Evolutionary conservation across 192 early-diverging fungal species (phyloP), one percentile per base, ranked within the genome.

Genomic region (Linderina pennispora): DNA sequence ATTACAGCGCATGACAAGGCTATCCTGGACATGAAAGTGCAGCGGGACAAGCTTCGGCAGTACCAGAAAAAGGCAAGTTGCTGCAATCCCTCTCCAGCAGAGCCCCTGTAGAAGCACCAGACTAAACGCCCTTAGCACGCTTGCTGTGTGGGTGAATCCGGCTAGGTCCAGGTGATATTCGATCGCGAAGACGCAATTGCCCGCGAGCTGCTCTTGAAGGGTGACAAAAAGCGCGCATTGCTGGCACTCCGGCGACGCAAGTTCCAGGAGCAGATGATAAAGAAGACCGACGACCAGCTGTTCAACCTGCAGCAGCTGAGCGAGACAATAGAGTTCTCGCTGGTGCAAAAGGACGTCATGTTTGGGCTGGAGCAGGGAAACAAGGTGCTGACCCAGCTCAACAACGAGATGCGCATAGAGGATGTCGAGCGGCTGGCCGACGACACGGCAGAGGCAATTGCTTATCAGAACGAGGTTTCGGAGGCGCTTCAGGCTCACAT

Each of bases 181-280:
- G 83, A 82, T n/a, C 79, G 80, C 51, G 93, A 95, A 66, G 62
- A 86, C 17, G 71, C 69, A 33, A 56, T 89, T 26, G 96, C 96
- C 13, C 89, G 89, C 50, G 55, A 79, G 26, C 80, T 87, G 51
- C 63, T 94, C 9, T 69, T 51, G 4, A 74, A 79, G 42, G 84
- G 84, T 8, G 85, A 97, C 62, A 90, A 90, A 44, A 65, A 70
- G 31, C 77, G 82, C 8, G 96, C 96, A 4, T 61, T 94, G 43
- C 50, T 99, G 23, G 92, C 96, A 1, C 77, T 99, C 11, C 86
- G 88, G 58, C 91, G 93, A 77, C 94, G 94, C 64, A 96, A 96
- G 59, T 97, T 92, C 60, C 93, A 97, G 65, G 87, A 97, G 63
- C 79, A 82, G 46, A 75, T 95, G 50, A 71, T 97, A 17, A 65